Base-by-base conservation (phyloP, 495 filamentous ascomycete genomes). In the Lepraria neglecta region DNA sequence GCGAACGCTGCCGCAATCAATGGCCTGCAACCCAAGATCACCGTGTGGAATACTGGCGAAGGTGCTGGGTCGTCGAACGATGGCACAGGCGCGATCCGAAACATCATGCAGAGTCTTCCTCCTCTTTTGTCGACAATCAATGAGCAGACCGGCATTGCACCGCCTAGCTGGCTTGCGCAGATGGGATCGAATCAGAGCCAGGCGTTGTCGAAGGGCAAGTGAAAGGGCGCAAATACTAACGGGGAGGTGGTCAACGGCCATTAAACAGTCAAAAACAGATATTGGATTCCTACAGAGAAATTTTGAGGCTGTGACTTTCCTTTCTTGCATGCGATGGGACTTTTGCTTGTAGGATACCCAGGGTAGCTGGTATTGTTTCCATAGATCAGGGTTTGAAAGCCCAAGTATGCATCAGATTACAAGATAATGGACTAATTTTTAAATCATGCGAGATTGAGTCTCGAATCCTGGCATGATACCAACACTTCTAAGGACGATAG, bases 21-120 rank as follows among this genome's bases (percentile, higher is more conserved):
- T 48, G 89, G 89, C 53, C 74, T 94, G 65, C 82, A 89, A 67
- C 89, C 89, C 58, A 94, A 92, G 84, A 94, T 94, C 73, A 90
- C 83, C 53, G 80, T 90, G 11, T 94, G 89, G 89, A 92, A 91
- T 71, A 92, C 89, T 38, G 88, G 86, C 24, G 69, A 70, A 42
- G 66, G 59, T 46, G 65, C 70, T 35, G 69, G 68, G 31, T 70
- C 67, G 15, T 60, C 65, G 46, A 71, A 69, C 5, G 79, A 82
- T 69, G 64, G 75, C 4, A 70, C 74, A 24, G 82, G 75, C 4
- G 72, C 82, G 6, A 77, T 85, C 42, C 68, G 81, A 21, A 81
- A 79, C 61, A 70, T 90, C 47, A 89, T 90, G 76, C 89, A 92
- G 71, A 83, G 82, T 59, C 75, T 94, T 56, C 89, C 89, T 45